Conservation (phyloP, 768 basidiomycete species). For the Pulveroboletus sp. region DNA sequence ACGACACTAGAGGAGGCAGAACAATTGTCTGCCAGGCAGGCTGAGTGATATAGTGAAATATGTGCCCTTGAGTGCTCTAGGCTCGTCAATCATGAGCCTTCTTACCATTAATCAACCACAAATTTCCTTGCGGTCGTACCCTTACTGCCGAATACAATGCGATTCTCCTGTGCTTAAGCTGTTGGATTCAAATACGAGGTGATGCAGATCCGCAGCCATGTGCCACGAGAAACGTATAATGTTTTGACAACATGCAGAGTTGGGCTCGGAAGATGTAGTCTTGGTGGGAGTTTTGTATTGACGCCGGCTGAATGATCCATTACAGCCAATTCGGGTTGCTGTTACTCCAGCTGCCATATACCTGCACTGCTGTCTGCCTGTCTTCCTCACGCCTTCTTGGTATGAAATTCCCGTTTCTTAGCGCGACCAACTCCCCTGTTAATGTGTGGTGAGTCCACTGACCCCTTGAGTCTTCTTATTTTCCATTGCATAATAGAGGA, state of each 20-base stretch:
- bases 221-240: slow-evolving; percentile 13
- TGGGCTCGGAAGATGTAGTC: slow-evolving; percentile 1
- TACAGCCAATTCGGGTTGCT: slow-evolving; percentile 19
- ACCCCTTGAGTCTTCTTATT: slow-evolving; percentile 14
- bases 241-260: slow-evolving; percentile 3
- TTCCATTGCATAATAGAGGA: slow-evolving; percentile 14
- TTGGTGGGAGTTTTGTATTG: slow-evolving; percentile 11
- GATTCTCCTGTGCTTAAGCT: slow-evolving; percentile 17
- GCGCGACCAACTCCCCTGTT: slow-evolving; percentile 12
- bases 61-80: slow-evolving; percentile 7
- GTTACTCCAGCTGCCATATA: slow-evolving; percentile 6
- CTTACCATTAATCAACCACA: slow-evolving; percentile 32
- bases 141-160: slow-evolving; percentile 13
- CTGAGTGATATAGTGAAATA: slow-evolving; percentile 25
- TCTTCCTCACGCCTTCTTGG: slow-evolving; percentile 12
- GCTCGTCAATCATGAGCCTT: slow-evolving; percentile 29
- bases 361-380: slow-evolving; percentile 11
- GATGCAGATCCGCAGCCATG: slow-evolving; percentile 17
- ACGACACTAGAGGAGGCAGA: slow-evolving; percentile 56
- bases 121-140: slow-evolving; percentile 18
- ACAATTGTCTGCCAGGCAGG: slow-evolving; percentile 17
- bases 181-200: slow-evolving; percentile 10
- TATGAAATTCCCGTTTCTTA: slow-evolving; percentile 21
- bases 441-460: slow-evolving; percentile 7
- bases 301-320: slow-evolving; percentile 31